Evolutionary conservation across 116 monocot genomes (phyloP).

Genomic region (Zostera marina): DNA sequence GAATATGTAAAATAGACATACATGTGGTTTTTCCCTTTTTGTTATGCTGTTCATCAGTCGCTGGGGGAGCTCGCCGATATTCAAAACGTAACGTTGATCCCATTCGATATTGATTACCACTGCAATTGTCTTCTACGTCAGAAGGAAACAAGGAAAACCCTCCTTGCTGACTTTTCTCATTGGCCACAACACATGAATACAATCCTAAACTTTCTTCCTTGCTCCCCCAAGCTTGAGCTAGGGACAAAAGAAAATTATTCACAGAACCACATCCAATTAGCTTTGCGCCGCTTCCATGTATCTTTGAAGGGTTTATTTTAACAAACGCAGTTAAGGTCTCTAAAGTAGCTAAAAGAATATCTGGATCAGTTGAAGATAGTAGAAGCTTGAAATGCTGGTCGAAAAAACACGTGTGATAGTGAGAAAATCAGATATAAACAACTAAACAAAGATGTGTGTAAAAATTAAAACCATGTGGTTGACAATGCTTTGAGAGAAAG

Average conservation of each 20-base stretch:
- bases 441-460: neutral
- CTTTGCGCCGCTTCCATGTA: constrained; percentile 94
- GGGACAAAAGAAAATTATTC: constrained; percentile 67
- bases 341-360: constrained; percentile 73
- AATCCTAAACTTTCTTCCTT: constrained; percentile 99
- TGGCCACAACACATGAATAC: constrained; percentile 73
- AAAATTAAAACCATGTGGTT: neutral
- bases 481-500: neutral
- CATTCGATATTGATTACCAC: constrained; percentile 42
- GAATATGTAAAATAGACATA: constrained; percentile 56
- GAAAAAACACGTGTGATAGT: constrained; percentile 4
- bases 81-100: constrained; percentile 98
- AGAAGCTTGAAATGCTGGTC: constrained; percentile 72
- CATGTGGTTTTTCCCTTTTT: constrained; percentile 25
- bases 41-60: constrained; percentile 9
- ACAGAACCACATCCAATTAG: constrained; percentile 69
- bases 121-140: constrained; percentile 46
- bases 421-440: constrained; percentile 3
- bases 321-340: constrained; percentile 81
- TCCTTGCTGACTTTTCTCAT: constrained; percentile 62
- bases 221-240: constrained; percentile 99
- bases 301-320: constrained; percentile 91
- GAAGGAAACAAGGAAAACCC: constrained; percentile 65
- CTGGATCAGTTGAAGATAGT: constrained; percentile 94
- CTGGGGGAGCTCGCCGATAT: constrained; percentile 26